These are phyloP conservation scores for Anacardium occidentale DNA, from an alignment of 345 rosid species.

Conservation along the genomic window DNA sequence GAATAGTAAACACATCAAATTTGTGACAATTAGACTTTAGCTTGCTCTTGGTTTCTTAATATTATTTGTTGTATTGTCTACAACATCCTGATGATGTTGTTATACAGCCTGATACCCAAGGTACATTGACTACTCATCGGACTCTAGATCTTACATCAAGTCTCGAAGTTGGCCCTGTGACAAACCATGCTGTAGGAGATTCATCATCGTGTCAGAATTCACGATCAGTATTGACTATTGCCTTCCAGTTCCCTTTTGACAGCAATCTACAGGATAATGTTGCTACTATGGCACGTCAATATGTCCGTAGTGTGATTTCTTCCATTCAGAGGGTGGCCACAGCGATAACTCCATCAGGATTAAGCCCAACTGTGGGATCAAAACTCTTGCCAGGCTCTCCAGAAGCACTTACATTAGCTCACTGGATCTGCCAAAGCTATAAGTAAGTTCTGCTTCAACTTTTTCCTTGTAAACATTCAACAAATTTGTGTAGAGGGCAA, in stretches of 20 bases:
- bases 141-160: slow-evolving; percentile 93
- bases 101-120: slow-evolving; percentile 63
- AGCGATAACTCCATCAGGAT: slow-evolving; percentile 90
- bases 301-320: slow-evolving; percentile 82
- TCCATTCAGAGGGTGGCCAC: slow-evolving; percentile 95
- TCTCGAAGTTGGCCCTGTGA: slow-evolving; percentile 79
- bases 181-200: slow-evolving; percentile 54
- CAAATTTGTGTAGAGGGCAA: not conserved
- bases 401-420: slow-evolving; percentile 86
- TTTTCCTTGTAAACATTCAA: not conserved
- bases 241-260: slow-evolving; percentile 96
- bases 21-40: too few species aligned
- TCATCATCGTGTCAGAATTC: slow-evolving; percentile 39
- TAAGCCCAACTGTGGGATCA: slow-evolving; percentile 60
- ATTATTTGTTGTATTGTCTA: not conserved
- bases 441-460: slow-evolving; percentile 35
- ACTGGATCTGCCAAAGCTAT: slow-evolving; percentile 91
- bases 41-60: not conserved
- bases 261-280: slow-evolving; percentile 86
- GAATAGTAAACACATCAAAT: too few species aligned
- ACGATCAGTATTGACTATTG: slow-evolving; percentile 92
- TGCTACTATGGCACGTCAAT: slow-evolving; percentile 92
- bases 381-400: slow-evolving; percentile 84
- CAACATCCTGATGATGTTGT: slow-evolving; percentile 11
- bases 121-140: slow-evolving; percentile 49